Conservation (phyloP, 768 basidiomycete genomes). For the Dioszegia crocea region DNA sequence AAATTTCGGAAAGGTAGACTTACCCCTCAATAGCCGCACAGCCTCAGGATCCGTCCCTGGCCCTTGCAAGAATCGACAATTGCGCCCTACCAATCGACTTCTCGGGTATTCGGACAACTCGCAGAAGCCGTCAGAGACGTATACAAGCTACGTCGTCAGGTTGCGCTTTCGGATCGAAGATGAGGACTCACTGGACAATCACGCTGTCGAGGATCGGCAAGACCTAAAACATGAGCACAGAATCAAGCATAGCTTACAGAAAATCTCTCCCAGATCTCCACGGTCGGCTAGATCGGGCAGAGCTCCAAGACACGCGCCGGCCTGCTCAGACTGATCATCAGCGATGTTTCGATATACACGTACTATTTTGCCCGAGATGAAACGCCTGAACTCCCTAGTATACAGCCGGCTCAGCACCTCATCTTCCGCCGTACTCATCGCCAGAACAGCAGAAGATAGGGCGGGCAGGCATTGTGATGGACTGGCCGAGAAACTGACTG, state of each 20-base stretch:
- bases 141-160: conserved; percentile 12
- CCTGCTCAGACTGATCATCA: conserved; percentile 17
- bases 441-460: conserved; percentile 4
- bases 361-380: conserved; percentile 21
- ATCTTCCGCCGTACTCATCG: conserved; percentile 10
- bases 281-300: conserved; percentile 12
- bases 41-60: conserved; percentile 21
- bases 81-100: conserved; percentile 19
- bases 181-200: conserved; percentile 11
- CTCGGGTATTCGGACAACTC: conserved; percentile 23
- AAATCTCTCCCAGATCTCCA: conserved; percentile 27
- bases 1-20: neutral
- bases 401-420: conserved; percentile 16
- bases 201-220: conserved; percentile 21
- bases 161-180: neutral
- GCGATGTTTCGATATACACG: neutral
- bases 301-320: conserved; percentile 13
- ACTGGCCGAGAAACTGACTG: neutral
- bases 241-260: conserved; percentile 11
- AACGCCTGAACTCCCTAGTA: conserved; percentile 21
- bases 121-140: conserved; percentile 26
- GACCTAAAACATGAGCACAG: conserved; percentile 4
- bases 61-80: conserved; percentile 28
- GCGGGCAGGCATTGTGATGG: conserved; percentile 3
- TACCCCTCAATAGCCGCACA: conserved; percentile 17